Evolutionary conservation across 495 filamentous ascomycete genomes (phyloP).

Genomic region (Aspergillus ostianus): DNA sequence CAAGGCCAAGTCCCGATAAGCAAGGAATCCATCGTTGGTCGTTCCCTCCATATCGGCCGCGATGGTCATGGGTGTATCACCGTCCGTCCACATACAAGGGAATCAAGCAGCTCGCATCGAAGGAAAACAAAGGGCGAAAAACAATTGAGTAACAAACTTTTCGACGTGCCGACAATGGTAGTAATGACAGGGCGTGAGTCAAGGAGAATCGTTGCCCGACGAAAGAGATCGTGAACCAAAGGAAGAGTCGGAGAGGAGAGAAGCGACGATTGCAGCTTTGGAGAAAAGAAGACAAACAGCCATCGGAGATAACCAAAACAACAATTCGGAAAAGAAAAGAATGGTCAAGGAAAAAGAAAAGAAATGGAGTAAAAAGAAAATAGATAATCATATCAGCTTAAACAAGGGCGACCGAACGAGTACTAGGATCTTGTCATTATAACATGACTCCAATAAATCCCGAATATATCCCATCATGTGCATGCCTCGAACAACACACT

Average conservation of each 20-base stretch:
- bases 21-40: slow-evolving; percentile 1
- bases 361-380: slow-evolving; percentile 15
- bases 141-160: slow-evolving; percentile 38
- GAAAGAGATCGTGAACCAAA: slow-evolving; percentile 10
- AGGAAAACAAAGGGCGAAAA: slow-evolving; percentile 21
- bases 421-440: background rate
- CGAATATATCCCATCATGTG: slow-evolving; percentile 15
- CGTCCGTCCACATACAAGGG: slow-evolving; percentile 35
- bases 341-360: slow-evolving; percentile 9
- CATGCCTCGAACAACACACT: slow-evolving; percentile 10
- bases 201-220: slow-evolving; percentile 9
- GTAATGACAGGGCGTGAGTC: slow-evolving; percentile 38
- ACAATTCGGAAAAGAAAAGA: slow-evolving; percentile 13
- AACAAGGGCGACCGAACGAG: background rate
- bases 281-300: slow-evolving; percentile 23
- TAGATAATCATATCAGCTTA: slow-evolving; percentile 15
- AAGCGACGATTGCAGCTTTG: slow-evolving; percentile 28
- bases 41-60: slow-evolving; percentile 41
- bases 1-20: background rate
- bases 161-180: slow-evolving; percentile 42
- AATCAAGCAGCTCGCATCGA: slow-evolving; percentile 39
- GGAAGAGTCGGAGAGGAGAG: slow-evolving; percentile 13
- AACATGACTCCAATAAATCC: slow-evolving; percentile 10
- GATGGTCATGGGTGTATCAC: slow-evolving; percentile 42
- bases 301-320: slow-evolving; percentile 30